Base-by-base conservation (phyloP, 2,329 filamentous ascomycete species). In the Pestalotiopsis sp. region DNA sequence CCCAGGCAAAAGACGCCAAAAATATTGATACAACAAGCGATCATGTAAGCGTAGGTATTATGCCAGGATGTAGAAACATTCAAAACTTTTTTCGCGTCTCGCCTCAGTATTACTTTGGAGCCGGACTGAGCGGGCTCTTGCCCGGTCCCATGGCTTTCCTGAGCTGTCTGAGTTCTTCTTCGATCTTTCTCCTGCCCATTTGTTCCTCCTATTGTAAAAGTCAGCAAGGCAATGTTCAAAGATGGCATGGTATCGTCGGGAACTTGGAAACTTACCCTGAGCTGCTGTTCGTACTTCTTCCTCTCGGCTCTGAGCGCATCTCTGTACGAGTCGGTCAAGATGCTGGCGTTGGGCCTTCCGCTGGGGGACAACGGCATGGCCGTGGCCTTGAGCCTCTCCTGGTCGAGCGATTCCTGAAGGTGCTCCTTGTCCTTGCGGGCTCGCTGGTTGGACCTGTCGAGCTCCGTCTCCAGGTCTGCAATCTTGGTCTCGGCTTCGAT, bases 241-340 rank as follows among this genome's bases (percentile, higher is more conserved):
- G 23, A 23, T 14, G 17, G 36, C 4, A 41, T 17, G 25, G 25
- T 17, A 4, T 14, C 2, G 4, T 20, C 14, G 2, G 56, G 0
- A 27, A n/a, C 25, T 20, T 23, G 9, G 56, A n/a, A 27, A 76
- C 76, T 67, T 76, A 79, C 78, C 66, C 70, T 78, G 69, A 79
- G 65, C 67, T 78, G 77, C 68, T 79, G 77, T 67, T 78, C 78
- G 68, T 78, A 75, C 64, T 79, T 79, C 76, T 78, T 78, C 67
- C 78, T 73, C 70, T 78, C 77, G 17, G 76, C 73, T 63, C 76
- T 74, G 14, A 79, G 70, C 17, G 76, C 77, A 17, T 72, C 68
- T 56, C 77, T 72, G 72, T 78, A 79, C 7, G 76, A 77, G 41
- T 78, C 77, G 56, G 78, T 79, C 39, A 79, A 69, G 72, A 77